Percentiles rank a stretch among this genome's conserved stretches.
phyloP scores from a whole-genome alignment of 2,329 filamentous ascomycete species.

The Fusarium marasasianum region DNA sequence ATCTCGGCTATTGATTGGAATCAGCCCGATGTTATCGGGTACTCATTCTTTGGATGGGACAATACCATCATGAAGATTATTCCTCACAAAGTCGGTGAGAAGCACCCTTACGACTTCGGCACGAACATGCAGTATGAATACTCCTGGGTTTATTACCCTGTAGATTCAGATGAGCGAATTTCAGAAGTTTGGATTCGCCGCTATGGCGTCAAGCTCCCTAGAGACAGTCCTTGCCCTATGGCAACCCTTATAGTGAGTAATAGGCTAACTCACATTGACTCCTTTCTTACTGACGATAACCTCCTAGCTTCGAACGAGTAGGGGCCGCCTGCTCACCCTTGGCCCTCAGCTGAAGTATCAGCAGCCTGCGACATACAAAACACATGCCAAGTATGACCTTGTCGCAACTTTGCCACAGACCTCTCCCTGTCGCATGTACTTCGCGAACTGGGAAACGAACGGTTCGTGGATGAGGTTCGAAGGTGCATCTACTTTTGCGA shows the following conservation, averaged over 20 bases:
- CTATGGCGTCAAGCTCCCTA: neutral
- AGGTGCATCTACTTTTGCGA: neutral
- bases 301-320: neutral
- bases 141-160: neutral
- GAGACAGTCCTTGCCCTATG: rapidly evolving
- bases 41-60: neutral
- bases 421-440: neutral
- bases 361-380: rapidly evolving
- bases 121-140: rapidly evolving
- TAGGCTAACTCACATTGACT: rapidly evolving
- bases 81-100: neutral
- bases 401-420: rapidly evolving
- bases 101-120: rapidly evolving
- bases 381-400: neutral
- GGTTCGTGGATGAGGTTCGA: neutral
- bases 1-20: neutral
- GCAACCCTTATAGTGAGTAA: neutral
- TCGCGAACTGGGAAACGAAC: rapidly evolving
- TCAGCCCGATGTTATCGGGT: rapidly evolving
- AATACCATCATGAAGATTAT: neutral
- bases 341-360: neutral
- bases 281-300: neutral
- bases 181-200: neutral
- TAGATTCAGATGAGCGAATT: neutral
- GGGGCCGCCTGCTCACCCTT: neutral